Conservation (phyloP, 2,329 filamentous ascomycete species). For the Exophiala viscosa region DNA sequence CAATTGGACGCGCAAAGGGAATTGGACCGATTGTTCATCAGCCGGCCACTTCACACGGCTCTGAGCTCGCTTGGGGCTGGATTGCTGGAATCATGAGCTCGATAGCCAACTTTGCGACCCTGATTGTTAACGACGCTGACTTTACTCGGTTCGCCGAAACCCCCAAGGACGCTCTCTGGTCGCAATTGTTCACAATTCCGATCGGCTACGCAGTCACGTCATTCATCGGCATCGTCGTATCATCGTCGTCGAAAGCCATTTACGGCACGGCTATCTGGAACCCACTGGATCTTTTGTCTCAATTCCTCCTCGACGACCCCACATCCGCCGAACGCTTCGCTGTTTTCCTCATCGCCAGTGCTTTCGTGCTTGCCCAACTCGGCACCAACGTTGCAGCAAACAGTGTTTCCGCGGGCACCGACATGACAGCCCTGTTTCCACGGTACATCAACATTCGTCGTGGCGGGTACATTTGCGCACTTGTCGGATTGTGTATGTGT, state of each 20-base stretch:
- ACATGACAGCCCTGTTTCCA: slow-evolving; percentile 52
- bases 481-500: slow-evolving; percentile 44
- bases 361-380: slow-evolving; percentile 45
- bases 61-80: slow-evolving; percentile 72
- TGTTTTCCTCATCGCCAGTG: slow-evolving; percentile 47
- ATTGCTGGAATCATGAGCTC: slow-evolving; percentile 83
- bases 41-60: slow-evolving; percentile 60
- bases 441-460: slow-evolving; percentile 55
- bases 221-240: slow-evolving; percentile 38
- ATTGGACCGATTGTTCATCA: slow-evolving; percentile 78
- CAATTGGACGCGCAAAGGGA: slow-evolving; percentile 74
- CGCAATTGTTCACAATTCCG: slow-evolving; percentile 25
- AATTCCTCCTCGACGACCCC: slow-evolving; percentile 35
- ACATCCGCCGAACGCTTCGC: slow-evolving; percentile 39
- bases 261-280: slow-evolving; percentile 43
- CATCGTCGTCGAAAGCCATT: slow-evolving; percentile 33
- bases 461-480: slow-evolving; percentile 47
- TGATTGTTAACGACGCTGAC: slow-evolving; percentile 71
- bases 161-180: slow-evolving; percentile 31
- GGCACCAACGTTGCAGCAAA: slow-evolving; percentile 49
- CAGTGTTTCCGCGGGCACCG: slow-evolving; percentile 52
- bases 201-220: slow-evolving; percentile 26
- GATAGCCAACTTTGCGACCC: slow-evolving; percentile 84
- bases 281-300: slow-evolving; percentile 40
- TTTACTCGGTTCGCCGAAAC: slow-evolving; percentile 69